Conservation (phyloP, 129 eudicot genomes). For the Ambrosia trifida region DNA sequence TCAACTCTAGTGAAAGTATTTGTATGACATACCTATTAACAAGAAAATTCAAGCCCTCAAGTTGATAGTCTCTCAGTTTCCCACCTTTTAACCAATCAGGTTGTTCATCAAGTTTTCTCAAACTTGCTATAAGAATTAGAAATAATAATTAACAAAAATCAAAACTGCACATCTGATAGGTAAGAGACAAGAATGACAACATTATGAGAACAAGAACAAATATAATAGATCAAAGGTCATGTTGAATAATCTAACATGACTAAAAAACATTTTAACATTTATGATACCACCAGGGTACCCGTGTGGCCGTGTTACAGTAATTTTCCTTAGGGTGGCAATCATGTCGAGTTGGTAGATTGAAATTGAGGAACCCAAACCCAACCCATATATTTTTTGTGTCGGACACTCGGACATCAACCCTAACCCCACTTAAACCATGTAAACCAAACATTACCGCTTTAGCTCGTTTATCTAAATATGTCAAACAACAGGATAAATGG, state of each 20-base stretch:
- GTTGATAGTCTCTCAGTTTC: constrained; percentile 97
- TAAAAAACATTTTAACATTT: neutral
- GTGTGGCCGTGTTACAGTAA: neutral
- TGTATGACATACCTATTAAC: constrained; percentile 78
- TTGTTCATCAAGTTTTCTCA: constrained; percentile 98
- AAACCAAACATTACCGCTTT: neutral
- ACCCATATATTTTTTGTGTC: neutral
- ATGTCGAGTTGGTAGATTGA: neutral
- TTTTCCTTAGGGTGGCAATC: neutral
- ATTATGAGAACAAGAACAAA: neutral
- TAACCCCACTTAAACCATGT: neutral
- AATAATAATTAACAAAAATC: constrained; percentile 9
- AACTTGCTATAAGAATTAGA: constrained; percentile 58
- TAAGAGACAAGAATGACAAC: constrained; percentile 17
- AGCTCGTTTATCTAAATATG: neutral
- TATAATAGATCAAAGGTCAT: neutral
- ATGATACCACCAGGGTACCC: neutral
- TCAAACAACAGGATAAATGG: neutral
- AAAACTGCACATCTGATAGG: constrained; percentile 8
- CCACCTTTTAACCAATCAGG: constrained; percentile 99
- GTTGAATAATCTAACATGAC: neutral
- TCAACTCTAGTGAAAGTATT: constrained; percentile 6
- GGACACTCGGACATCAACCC: neutral
- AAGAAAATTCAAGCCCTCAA: constrained; percentile 95
- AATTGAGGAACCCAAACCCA: neutral